Conservation (phyloP, 106 monocot species). For the Alisma plantagoaquatica region DNA sequence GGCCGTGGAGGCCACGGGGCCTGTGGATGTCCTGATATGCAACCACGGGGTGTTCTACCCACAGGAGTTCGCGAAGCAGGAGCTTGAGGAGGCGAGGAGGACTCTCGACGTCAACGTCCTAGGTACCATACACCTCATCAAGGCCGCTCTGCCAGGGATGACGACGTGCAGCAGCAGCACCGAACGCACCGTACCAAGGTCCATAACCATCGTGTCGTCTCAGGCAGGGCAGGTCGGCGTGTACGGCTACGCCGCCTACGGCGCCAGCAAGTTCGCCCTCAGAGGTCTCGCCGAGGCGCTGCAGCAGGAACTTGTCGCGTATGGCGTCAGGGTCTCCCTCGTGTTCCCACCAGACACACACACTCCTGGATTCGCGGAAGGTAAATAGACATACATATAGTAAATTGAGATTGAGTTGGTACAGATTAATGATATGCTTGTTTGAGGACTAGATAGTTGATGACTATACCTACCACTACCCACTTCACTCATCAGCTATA, state of each 20-base stretch:
- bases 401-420: too few species aligned
- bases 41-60: constrained; percentile 59
- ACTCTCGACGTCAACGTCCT: constrained; percentile 63
- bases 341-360: constrained; percentile 5
- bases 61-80: constrained; percentile 51
- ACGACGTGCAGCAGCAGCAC: constrained; percentile 25
- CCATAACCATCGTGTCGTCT: constrained; percentile 64
- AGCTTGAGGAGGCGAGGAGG: constrained; percentile 39
- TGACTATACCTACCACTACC: too few species aligned
- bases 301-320: constrained; percentile 2
- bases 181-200: constrained; percentile 5
- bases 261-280: constrained; percentile 6
- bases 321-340: constrained; percentile 2
- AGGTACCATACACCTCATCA: constrained; percentile 59
- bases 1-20: constrained; percentile 46
- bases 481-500: too few species aligned
- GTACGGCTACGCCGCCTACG: constrained; percentile 3
- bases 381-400: too few species aligned
- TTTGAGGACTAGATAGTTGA: too few species aligned
- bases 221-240: constrained; percentile 12
- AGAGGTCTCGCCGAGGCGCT: constrained; percentile 5
- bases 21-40: constrained; percentile 51
- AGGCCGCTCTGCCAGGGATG: constrained; percentile 67
- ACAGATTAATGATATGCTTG: too few species aligned
- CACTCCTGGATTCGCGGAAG: constrained; percentile 1